Evolutionary conservation across 2,329 filamentous ascomycete species (phyloP).

Genomic region (Fonsecaea multimorphosa): DNA sequence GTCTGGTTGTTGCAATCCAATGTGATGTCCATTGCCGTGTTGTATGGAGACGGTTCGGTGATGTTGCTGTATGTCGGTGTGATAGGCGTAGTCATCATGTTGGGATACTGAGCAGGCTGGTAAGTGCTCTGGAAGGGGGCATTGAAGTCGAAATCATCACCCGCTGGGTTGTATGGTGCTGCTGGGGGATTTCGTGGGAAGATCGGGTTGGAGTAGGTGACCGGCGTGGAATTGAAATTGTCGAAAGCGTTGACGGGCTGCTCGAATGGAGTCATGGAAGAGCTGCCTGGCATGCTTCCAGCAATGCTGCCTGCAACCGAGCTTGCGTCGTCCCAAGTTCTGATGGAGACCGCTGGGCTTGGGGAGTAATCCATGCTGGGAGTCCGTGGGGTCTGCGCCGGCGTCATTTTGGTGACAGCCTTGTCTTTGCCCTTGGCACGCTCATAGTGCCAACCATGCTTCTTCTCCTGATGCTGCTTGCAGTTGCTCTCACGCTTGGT

Average conservation of each 20-base stretch:
- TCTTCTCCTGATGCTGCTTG: constrained; percentile 99
- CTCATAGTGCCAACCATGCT: constrained; percentile 87
- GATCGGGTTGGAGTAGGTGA: constrained; percentile 36
- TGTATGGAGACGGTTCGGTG: constrained; percentile 37
- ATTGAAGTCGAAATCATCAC: constrained; percentile 36
- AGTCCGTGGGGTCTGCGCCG: constrained; percentile 62
- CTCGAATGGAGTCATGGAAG: constrained; percentile 36
- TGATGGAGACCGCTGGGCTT: constrained; percentile 37
- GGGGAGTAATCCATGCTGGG: constrained; percentile 55
- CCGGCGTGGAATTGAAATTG: constrained; percentile 25
- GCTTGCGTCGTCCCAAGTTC: constrained; percentile 40
- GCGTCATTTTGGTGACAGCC: constrained; percentile 50
- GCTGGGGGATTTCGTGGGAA: constrained; percentile 33
- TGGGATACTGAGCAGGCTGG: constrained; percentile 32
- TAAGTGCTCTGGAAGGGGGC: constrained; percentile 23
- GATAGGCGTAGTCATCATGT: constrained; percentile 37
- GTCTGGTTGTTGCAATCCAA: constrained; percentile 32
- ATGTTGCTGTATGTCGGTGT: constrained; percentile 40
- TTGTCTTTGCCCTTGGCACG: constrained; percentile 92
- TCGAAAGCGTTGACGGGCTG: constrained; percentile 36
- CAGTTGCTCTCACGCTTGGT: constrained; percentile 96
- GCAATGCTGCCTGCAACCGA: constrained; percentile 37
- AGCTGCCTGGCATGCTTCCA: constrained; percentile 34
- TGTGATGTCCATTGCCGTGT: constrained; percentile 29
- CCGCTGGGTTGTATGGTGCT: constrained; percentile 22